Evolutionary conservation across 1,284 basidiomycete genomes (phyloP).

Genomic region (Phenoliferia sp.): DNA sequence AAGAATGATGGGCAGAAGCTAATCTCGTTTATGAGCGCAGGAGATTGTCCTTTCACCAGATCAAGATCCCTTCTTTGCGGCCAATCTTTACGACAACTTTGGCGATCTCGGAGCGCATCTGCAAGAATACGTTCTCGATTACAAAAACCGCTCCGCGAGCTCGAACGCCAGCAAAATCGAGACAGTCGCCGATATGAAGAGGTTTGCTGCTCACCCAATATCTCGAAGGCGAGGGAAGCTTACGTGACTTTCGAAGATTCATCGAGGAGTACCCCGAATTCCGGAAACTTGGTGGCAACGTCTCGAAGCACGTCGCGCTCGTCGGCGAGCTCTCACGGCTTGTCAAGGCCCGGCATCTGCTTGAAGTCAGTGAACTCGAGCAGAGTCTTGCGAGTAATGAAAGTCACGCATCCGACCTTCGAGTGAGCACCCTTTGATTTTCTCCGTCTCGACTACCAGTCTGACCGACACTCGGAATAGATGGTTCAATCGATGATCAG

Average conservation of each 20-base stretch:
- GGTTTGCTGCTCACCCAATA: slow-evolving; percentile 31
- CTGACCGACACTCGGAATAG: too few relatives aligned
- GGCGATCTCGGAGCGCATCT: slow-evolving; percentile 92
- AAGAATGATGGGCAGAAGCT: neutral
- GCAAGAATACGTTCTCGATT: slow-evolving; percentile 90
- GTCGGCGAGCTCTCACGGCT: slow-evolving; percentile 92
- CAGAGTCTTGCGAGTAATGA: slow-evolving; percentile 92
- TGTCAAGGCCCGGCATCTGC: slow-evolving; percentile 75
- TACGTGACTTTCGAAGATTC: slow-evolving; percentile 51
- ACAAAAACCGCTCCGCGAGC: slow-evolving; percentile 68
- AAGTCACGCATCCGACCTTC: slow-evolving; percentile 71
- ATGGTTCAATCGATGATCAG: slow-evolving; percentile 69
- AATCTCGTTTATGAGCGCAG: slow-evolving; percentile 46
- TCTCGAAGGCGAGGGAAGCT: neutral
- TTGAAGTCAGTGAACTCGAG: slow-evolving; percentile 91
- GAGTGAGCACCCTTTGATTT: slow-evolving; percentile 50
- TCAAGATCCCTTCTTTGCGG: slow-evolving; percentile 92
- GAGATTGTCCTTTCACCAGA: slow-evolving; percentile 90
- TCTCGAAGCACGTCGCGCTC: slow-evolving; percentile 94
- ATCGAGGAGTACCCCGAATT: slow-evolving; percentile 99
- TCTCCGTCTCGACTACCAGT: neutral
- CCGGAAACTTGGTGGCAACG: slow-evolving; percentile 90
- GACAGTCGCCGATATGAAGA: slow-evolving; percentile 95
- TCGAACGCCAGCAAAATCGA: slow-evolving; percentile 79
- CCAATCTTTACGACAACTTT: slow-evolving; percentile 88